phyloP scores from a whole-genome alignment of 106 monocot genomes.

The Acorus calamus region DNA sequence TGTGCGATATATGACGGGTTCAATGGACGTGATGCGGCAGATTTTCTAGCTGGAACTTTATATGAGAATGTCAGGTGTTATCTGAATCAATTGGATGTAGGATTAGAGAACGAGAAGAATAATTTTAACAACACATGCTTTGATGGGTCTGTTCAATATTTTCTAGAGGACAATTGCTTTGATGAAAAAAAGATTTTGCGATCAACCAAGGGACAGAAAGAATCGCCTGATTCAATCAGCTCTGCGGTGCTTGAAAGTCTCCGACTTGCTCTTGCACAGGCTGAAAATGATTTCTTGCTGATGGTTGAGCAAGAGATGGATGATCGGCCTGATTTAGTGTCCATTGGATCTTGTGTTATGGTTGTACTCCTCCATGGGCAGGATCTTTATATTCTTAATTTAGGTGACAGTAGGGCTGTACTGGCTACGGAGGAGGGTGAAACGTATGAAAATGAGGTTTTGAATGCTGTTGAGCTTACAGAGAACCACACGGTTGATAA shows the following conservation, averaged over 20 bases:
- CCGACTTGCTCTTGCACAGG: slow-evolving; percentile 9
- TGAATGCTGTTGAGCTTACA: slow-evolving; percentile 7
- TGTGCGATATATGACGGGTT: slow-evolving; percentile 20
- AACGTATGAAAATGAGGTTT: not conserved
- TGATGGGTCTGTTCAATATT: too few relatives aligned
- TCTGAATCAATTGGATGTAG: slow-evolving; percentile 1
- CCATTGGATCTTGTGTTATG: slow-evolving; percentile 19
- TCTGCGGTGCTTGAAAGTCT: slow-evolving; percentile 4
- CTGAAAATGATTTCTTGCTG: slow-evolving; percentile 13
- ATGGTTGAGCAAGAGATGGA: slow-evolving; percentile 19
- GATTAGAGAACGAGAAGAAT: not conserved
- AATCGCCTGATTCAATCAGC: not conserved
- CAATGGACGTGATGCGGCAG: slow-evolving; percentile 18
- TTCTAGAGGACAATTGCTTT: not conserved
- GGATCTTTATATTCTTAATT: slow-evolving; percentile 2
- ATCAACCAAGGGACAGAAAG: not conserved
- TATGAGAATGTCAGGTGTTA: slow-evolving; percentile 11
- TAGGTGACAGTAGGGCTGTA: slow-evolving; percentile 20
- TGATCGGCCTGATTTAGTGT: slow-evolving; percentile 15
- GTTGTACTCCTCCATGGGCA: slow-evolving; percentile 14
- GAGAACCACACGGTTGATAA: slow-evolving; percentile 12
- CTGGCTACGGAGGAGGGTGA: not conserved
- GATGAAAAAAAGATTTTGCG: not conserved
- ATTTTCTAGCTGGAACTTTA: slow-evolving; percentile 17
- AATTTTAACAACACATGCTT: too few relatives aligned